A percentile compares a stretch with the other conserved stretches of the same genome.
These are phyloP conservation scores for Magnolia officinalis DNA, from an alignment of 164 flowering plant species.

Conservation along the genomic window DNA sequence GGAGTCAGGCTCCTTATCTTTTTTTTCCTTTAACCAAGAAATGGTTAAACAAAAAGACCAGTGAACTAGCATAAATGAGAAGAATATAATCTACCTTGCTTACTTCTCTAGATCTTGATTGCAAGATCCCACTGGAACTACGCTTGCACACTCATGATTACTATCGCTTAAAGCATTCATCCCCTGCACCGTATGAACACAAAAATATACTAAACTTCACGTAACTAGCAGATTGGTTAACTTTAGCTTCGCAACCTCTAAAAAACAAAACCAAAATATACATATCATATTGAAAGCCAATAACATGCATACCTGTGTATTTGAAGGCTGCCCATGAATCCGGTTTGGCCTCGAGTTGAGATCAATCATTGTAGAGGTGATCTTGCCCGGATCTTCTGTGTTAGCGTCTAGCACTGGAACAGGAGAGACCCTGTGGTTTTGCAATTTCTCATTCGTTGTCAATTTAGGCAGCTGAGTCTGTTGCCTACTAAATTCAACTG, in stretches of 20 bases:
- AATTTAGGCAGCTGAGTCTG: slow-evolving; percentile 30
- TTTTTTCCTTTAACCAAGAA: neutral
- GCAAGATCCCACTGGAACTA: slow-evolving; percentile 50
- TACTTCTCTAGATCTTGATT: slow-evolving; percentile 28
- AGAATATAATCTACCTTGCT: slow-evolving; percentile 7
- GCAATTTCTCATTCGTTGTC: slow-evolving; percentile 36
- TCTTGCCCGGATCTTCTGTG: slow-evolving; percentile 31
- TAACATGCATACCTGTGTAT: slow-evolving; percentile 44
- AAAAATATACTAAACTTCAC: neutral
- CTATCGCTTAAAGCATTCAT: slow-evolving; percentile 31
- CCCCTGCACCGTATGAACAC: slow-evolving; percentile 25
- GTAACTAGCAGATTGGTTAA: neutral
- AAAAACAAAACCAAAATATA: neutral
- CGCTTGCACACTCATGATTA: slow-evolving; percentile 40
- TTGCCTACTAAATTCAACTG: slow-evolving; percentile 37
- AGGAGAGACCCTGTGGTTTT: slow-evolving; percentile 38
- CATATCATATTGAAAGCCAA: neutral
- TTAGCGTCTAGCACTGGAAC: slow-evolving; percentile 33
- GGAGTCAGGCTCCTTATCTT: too few relatives aligned
- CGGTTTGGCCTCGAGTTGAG: slow-evolving; percentile 65
- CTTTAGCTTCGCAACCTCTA: neutral
- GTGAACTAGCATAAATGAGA: too few relatives aligned
- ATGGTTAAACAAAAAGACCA: too few relatives aligned
- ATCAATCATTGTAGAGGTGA: slow-evolving; percentile 62
- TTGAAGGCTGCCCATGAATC: slow-evolving; percentile 53